These are phyloP conservation scores for Kregervanrija delftensis DNA, from an alignment of 805 yeast genomes.

Conservation along the genomic window DNA sequence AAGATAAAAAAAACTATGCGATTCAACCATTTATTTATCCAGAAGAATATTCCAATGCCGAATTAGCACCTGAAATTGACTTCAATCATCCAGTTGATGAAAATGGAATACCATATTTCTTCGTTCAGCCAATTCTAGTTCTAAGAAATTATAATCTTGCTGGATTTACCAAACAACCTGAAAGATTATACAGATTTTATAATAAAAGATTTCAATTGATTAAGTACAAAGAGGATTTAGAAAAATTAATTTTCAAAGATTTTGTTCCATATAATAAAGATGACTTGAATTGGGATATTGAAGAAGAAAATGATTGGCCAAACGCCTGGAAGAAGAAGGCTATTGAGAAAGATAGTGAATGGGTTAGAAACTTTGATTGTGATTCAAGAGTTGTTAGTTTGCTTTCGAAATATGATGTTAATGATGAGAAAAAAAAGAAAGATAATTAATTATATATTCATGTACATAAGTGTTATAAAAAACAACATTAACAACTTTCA, in stretches of 20 bases:
- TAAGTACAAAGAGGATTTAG: slow-evolving; percentile 23
- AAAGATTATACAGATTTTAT: slow-evolving; percentile 71
- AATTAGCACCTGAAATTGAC: slow-evolving; percentile 57
- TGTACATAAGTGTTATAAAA: too few relatives aligned
- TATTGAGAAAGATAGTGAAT: slow-evolving; percentile 68
- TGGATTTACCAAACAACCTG: slow-evolving; percentile 75
- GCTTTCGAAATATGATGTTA: slow-evolving; percentile 38
- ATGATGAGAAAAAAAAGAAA: slow-evolving; percentile 13
- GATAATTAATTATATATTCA: slow-evolving; percentile 7
- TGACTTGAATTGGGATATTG: slow-evolving; percentile 37
- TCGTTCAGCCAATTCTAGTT: slow-evolving; percentile 73
- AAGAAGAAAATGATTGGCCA: slow-evolving; percentile 88
- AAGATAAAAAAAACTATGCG: slow-evolving; percentile 13
- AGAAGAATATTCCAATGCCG: slow-evolving; percentile 45
- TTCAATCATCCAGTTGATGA: slow-evolving; percentile 26
- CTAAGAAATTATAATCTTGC: slow-evolving; percentile 69
- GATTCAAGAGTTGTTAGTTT: slow-evolving; percentile 60
- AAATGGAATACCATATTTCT: slow-evolving; percentile 47
- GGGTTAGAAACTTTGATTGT: slow-evolving; percentile 69
- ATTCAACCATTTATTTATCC: slow-evolving; percentile 57
- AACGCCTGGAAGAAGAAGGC: slow-evolving; percentile 74
- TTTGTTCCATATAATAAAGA: slow-evolving; percentile 45
- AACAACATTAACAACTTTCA: too few relatives aligned
- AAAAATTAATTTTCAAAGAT: slow-evolving; percentile 31
- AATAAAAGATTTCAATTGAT: slow-evolving; percentile 50